These are phyloP conservation scores for Rhodotorula taiwanensis DNA, from an alignment of 768 basidiomycete species.

Conservation along the genomic window DNA sequence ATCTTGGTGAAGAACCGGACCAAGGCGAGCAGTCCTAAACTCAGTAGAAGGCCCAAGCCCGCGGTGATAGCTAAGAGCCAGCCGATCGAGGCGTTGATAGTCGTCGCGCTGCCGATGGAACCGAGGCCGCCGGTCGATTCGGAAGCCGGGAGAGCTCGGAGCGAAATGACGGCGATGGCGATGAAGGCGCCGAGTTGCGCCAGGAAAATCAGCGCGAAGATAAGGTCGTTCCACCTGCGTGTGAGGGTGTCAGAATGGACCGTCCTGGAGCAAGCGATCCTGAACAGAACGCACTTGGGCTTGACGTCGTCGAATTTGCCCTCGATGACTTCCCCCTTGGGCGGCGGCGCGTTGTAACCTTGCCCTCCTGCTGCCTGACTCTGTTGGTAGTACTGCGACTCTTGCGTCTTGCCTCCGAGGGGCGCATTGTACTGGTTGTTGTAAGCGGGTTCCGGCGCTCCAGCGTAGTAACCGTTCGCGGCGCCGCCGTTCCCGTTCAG, in stretches of 20 bases:
- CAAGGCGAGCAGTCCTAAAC: conserved; percentile 32
- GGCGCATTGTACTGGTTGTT: too few species aligned
- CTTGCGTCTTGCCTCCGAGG: too few species aligned
- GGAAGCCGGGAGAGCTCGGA: conserved; percentile 24
- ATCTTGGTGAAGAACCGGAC: conserved; percentile 37
- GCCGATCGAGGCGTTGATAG: conserved; percentile 23
- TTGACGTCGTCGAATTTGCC: conserved; percentile 31
- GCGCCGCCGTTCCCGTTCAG: too few species aligned
- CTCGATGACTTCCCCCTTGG: conserved; percentile 7
- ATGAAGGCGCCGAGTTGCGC: conserved; percentile 40
- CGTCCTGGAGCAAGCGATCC: too few species aligned
- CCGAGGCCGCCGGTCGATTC: conserved; percentile 11
- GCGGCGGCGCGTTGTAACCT: conserved; percentile 1
- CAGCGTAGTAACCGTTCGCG: too few species aligned
- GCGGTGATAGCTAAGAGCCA: conserved; percentile 34
- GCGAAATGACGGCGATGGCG: conserved; percentile 37
- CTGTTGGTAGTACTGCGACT: conserved; percentile 7
- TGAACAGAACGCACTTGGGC: too few species aligned
- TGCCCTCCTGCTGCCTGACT: background rate
- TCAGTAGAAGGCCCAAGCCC: conserved; percentile 36
- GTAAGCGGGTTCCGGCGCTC: too few species aligned
- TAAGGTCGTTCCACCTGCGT: conserved; percentile 40
- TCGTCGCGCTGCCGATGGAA: conserved; percentile 8
- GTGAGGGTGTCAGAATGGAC: too few species aligned
- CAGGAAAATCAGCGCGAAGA: conserved; percentile 37